Conservation (phyloP, 805 yeast genomes). For the Sugiyamaella floridensis region DNA sequence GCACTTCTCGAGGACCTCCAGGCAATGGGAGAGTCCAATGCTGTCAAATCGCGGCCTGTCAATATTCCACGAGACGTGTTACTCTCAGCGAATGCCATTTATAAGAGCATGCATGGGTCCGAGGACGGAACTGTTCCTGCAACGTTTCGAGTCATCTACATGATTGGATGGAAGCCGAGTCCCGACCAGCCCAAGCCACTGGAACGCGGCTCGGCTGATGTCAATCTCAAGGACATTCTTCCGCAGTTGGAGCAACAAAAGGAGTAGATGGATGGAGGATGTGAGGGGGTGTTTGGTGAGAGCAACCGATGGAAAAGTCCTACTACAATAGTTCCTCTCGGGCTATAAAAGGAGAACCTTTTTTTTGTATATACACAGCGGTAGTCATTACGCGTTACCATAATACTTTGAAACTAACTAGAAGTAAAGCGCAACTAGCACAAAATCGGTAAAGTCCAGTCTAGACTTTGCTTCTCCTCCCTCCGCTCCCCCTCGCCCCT, state of each 20-base stretch:
- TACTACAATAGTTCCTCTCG: too few relatives aligned
- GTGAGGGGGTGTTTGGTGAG: too few relatives aligned
- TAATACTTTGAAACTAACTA: too few relatives aligned
- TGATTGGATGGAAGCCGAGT: slow-evolving; percentile 86
- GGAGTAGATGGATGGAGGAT: too few relatives aligned
- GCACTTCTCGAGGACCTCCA: slow-evolving; percentile 65
- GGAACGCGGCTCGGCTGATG: slow-evolving; percentile 63
- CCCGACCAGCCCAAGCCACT: slow-evolving; percentile 65
- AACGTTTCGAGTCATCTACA: slow-evolving; percentile 67
- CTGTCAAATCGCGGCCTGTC: slow-evolving; percentile 38
- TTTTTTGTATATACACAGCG: too few relatives aligned
- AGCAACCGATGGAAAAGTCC: too few relatives aligned
- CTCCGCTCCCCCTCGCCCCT: too few relatives aligned
- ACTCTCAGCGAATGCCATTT: slow-evolving; percentile 71
- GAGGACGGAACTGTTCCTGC: slow-evolving; percentile 61
- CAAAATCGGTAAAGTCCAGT: too few relatives aligned
- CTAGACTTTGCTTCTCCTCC: too few relatives aligned
- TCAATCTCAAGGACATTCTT: slow-evolving; percentile 59
- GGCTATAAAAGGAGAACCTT: too few relatives aligned
- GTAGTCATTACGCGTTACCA: too few relatives aligned
- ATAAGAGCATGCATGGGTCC: slow-evolving; percentile 63
- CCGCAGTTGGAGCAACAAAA: slow-evolving; percentile 4
- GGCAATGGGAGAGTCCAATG: slow-evolving; percentile 79
- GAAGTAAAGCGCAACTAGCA: too few relatives aligned
- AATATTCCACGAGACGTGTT: slow-evolving; percentile 55